Evolutionary conservation across 768 basidiomycete species (phyloP).

Genomic region (Mycena leptocephala): DNA sequence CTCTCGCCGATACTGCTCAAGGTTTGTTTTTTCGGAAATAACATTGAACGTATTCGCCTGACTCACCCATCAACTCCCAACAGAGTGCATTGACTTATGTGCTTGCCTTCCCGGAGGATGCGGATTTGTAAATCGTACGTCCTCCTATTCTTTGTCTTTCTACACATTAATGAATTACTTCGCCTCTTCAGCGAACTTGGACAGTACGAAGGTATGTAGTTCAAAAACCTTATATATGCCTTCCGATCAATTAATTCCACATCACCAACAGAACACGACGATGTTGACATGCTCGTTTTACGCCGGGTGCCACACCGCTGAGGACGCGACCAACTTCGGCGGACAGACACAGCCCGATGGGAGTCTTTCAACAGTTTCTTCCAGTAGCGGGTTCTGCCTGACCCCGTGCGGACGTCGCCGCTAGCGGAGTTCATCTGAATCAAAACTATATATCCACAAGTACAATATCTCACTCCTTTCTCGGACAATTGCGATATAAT

Average conservation of each 20-base stretch:
- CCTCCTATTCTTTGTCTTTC: background rate
- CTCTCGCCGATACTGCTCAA: conserved; percentile 18
- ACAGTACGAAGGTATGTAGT: background rate
- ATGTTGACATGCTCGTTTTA: conserved; percentile 21
- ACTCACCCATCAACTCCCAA: background rate
- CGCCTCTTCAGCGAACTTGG: background rate
- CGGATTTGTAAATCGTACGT: conserved; percentile 22
- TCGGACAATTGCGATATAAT: too few species aligned
- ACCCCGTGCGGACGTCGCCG: background rate
- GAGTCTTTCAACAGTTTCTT: conserved; percentile 19
- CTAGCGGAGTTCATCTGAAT: too few species aligned
- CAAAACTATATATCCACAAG: too few species aligned
- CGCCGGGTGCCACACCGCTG: conserved; percentile 23
- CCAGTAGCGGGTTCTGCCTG: conserved; percentile 25
- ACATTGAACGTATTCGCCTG: background rate
- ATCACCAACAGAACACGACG: background rate
- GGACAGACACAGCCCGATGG: conserved; percentile 32
- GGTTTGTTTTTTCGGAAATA: background rate
- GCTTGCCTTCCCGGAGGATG: conserved; percentile 1
- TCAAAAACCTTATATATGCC: background rate
- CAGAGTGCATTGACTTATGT: conserved; percentile 28
- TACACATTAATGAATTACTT: background rate
- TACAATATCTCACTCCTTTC: too few species aligned
- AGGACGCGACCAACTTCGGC: conserved; percentile 26
- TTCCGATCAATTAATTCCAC: background rate